Evolutionary conservation across 2,329 filamentous ascomycete species (phyloP), one percentile per base, ranked within the genome.

Genomic region (Trichophyton mentagrophytes): DNA sequence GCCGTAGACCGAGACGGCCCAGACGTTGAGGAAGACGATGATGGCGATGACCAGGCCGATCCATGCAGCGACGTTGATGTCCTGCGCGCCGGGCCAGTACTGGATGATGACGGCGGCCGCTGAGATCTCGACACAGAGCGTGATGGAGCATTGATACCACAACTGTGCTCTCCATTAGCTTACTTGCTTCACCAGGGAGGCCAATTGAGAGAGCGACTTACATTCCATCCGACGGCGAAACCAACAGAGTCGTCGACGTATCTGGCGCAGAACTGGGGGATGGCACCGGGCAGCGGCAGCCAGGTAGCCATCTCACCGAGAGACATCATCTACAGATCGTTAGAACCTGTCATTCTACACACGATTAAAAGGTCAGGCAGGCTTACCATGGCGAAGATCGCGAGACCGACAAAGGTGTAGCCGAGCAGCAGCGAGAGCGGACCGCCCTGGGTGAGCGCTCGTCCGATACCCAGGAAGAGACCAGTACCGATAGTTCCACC

Each of bases 91-190:
- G 2, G 71, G 69, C 84, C 84, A 87, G 66, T 80, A 85, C 65
- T 83, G 74, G 62, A 86, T 83, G 22, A 87, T 73, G 1, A 86
- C 81, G 49, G 81, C 80, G 17, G 83, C 81, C 9, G 84, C 84
- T 0, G 81, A 80, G 61, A 86, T 84, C 69, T 87, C 84, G 60
- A 82, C 72, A 69, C 72, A 70, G 17, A 73, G 64, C 3, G 68
- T 72, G 38, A 74, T 70, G 2, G 72, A 61, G 57, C 59, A 64
- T 27, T 65, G 64, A 58, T 71, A 73, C 69, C 71, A 73, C 57
- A 69, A 70, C 67, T 69, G 61, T 69, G 61, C 57, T 38, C 17
- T 62, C 11, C 33, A 42, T 61, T 51, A 62, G 56, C 3, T 33
- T 20, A 17, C 8, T 42, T 59, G 15, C 38, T 17, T 27, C n/a